These are phyloP conservation scores for Canavalia ensiformis DNA, from an alignment of 306 rosid species.

Conservation along the genomic window DNA sequence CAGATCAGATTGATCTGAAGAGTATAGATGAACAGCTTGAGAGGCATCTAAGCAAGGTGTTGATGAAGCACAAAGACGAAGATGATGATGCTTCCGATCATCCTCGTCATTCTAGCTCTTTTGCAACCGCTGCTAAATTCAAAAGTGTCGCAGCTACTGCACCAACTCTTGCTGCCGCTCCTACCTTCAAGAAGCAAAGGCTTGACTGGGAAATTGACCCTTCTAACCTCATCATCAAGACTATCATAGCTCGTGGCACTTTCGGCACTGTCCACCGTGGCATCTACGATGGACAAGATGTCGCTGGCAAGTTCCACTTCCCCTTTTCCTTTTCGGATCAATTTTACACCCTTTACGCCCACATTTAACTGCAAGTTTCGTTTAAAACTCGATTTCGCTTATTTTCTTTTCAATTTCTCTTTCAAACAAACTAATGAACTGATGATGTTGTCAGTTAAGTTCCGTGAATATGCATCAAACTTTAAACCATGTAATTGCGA, in stretches of 20 bases:
- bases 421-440: background rate
- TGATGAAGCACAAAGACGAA: conserved; percentile 65
- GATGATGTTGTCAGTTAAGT: conserved; percentile 3
- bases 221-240: conserved; percentile 73
- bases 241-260: conserved; percentile 83
- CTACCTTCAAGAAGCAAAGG: conserved; percentile 55
- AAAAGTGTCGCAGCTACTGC: background rate
- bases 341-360: background rate
- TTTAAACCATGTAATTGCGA: conserved; percentile 4
- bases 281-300: conserved; percentile 80
- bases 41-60: conserved; percentile 73
- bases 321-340: background rate
- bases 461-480: background rate
- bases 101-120: background rate
- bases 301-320: conserved; percentile 63
- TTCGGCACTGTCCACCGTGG: conserved; percentile 90
- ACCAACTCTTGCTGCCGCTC: background rate
- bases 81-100: conserved; percentile 42
- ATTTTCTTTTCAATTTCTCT: background rate
- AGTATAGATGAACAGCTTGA: conserved; percentile 80
- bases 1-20: conserved; percentile 96
- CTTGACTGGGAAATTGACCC: conserved; percentile 93
- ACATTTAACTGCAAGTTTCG: background rate
- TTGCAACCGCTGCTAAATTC: conserved; percentile 4
- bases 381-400: background rate